Percentiles rank a stretch among this genome's conserved stretches.
These are phyloP conservation scores for Stephania japonica DNA, from an alignment of 164 flowering plant species.

Conservation along the genomic window DNA sequence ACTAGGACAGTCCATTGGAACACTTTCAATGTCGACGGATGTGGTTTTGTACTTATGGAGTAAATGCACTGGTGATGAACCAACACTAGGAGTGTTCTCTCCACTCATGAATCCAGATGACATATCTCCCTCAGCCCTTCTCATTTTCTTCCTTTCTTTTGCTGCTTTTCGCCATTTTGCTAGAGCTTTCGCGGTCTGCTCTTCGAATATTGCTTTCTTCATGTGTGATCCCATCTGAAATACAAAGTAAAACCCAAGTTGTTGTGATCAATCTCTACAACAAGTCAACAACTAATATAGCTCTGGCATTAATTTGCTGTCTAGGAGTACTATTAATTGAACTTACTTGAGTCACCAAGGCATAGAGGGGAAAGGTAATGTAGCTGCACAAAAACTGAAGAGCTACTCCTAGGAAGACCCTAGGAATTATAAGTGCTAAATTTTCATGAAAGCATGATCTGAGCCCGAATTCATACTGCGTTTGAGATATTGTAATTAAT, in stretches of 20 bases:
- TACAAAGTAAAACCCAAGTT: not conserved
- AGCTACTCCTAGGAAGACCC: constrained; percentile 42
- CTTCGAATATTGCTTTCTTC: constrained; percentile 69
- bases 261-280: not conserved
- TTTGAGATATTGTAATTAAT: not conserved
- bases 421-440: constrained; percentile 19
- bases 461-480: constrained; percentile 52
- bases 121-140: constrained; percentile 21
- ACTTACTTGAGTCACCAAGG: constrained; percentile 67
- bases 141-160: constrained; percentile 31
- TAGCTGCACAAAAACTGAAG: constrained; percentile 60
- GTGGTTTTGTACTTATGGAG: constrained; percentile 30
- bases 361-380: constrained; percentile 67
- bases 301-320: not conserved
- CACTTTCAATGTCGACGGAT: constrained; percentile 27
- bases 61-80: constrained; percentile 49
- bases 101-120: constrained; percentile 31
- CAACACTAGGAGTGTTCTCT: constrained; percentile 37
- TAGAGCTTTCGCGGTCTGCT: constrained; percentile 59
- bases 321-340: not conserved
- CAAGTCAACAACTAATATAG: not conserved
- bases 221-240: constrained; percentile 71
- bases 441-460: constrained; percentile 52
- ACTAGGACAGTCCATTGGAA: constrained; percentile 24
- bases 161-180: constrained; percentile 59